Evolutionary conservation across 2,329 filamentous ascomycete species (phyloP).

Genomic region (Dothideomycetes sp.): DNA sequence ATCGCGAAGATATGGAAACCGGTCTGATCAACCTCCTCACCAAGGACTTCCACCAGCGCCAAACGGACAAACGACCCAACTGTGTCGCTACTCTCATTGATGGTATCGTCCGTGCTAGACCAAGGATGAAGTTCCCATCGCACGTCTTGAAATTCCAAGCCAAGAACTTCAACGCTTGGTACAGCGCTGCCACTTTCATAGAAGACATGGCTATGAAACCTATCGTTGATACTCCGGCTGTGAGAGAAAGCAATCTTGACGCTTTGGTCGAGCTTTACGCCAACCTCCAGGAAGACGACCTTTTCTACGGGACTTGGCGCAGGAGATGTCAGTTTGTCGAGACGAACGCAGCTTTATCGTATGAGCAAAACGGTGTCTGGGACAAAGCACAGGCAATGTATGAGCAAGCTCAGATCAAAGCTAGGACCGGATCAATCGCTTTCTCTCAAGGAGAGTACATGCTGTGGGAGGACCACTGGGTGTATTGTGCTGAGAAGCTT

Average conservation of each 20-base stretch:
- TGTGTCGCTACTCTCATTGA: slow-evolving; percentile 88
- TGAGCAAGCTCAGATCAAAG: slow-evolving; percentile 93
- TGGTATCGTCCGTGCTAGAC: slow-evolving; percentile 73
- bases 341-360: slow-evolving; percentile 92
- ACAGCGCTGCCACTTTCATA: slow-evolving; percentile 81
- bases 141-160: slow-evolving; percentile 94
- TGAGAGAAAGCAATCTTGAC: slow-evolving; percentile 90
- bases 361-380: slow-evolving; percentile 99
- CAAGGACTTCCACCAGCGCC: slow-evolving; percentile 89
- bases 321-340: slow-evolving; percentile 93
- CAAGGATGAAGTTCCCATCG: slow-evolving; percentile 83
- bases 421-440: slow-evolving; percentile 86
- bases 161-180: slow-evolving; percentile 93
- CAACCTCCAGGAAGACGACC: slow-evolving; percentile 82
- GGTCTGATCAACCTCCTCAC: slow-evolving; percentile 84
- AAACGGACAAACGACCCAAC: slow-evolving; percentile 91
- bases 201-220: slow-evolving; percentile 83
- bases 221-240: slow-evolving; percentile 69
- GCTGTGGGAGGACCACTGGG: slow-evolving; percentile 99
- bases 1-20: slow-evolving; percentile 81
- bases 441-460: slow-evolving; percentile 97
- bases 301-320: slow-evolving; percentile 97
- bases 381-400: slow-evolving; percentile 97
- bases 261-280: slow-evolving; percentile 91
- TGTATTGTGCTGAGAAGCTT: slow-evolving; percentile 92